These are phyloP conservation scores for Rhodomyrtus psidioides DNA, from an alignment of 441 rosid species.

Conservation along the genomic window DNA sequence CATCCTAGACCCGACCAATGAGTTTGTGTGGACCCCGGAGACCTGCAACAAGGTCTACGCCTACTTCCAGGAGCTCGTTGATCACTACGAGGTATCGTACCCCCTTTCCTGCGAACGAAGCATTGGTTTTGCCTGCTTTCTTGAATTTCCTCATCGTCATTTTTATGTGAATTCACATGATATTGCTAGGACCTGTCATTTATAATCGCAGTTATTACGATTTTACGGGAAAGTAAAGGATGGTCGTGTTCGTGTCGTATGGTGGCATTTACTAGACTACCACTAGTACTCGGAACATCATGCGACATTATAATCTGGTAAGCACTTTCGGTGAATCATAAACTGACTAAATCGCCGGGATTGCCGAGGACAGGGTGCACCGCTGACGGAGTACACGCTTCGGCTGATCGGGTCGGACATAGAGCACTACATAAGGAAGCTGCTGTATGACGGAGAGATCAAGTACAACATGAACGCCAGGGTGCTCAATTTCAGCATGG, in stretches of 20 bases:
- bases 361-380: conserved; percentile 60
- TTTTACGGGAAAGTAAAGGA: background rate
- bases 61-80: conserved; percentile 92
- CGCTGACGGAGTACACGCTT: conserved; percentile 85
- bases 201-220: background rate
- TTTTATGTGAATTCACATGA: background rate
- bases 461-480: conserved; percentile 83
- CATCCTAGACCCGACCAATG: conserved; percentile 76
- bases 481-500: conserved; percentile 90
- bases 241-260: background rate
- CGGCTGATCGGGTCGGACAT: conserved; percentile 85
- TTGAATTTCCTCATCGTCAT: background rate
- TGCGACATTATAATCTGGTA: background rate
- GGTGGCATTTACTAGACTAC: background rate
- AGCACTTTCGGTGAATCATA: background rate
- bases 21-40: conserved; percentile 77
- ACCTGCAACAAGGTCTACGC: conserved; percentile 57
- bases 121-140: background rate
- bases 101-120: background rate
- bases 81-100: conserved; percentile 81
- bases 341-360: background rate
- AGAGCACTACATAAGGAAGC: conserved; percentile 86
- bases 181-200: background rate
- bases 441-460: conserved; percentile 78
- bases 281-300: background rate